Conservation (phyloP, 495 filamentous ascomycete genomes). For the Aspergillus leporis region DNA sequence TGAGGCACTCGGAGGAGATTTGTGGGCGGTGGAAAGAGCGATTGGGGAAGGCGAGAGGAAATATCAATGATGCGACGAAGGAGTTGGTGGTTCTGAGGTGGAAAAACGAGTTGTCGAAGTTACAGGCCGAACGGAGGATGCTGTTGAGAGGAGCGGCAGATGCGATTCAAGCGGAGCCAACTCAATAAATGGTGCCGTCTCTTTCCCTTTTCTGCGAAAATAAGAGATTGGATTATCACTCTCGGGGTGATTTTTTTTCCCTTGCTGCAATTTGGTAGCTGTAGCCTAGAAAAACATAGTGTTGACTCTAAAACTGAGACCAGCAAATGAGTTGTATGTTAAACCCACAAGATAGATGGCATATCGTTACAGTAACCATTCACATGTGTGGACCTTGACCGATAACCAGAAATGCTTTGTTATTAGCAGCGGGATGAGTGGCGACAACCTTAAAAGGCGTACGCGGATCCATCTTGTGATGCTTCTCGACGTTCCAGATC, state of each 20-base stretch:
- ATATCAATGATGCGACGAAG: background rate
- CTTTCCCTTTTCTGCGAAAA: too few relatives aligned
- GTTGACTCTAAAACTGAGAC: background rate
- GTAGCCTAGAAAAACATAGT: background rate
- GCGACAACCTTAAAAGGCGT: constrained; percentile 3
- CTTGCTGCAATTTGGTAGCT: background rate
- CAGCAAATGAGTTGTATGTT: background rate
- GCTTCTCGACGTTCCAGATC: background rate
- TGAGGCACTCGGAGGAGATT: constrained; percentile 15
- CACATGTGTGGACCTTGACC: constrained; percentile 6
- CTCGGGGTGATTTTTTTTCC: background rate
- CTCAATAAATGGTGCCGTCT: background rate
- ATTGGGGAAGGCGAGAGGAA: constrained; percentile 4
- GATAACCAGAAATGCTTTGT: background rate
- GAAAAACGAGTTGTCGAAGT: background rate
- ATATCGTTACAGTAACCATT: background rate
- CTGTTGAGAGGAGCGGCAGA: background rate
- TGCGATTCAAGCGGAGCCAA: background rate
- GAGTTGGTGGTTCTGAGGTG: constrained; percentile 5
- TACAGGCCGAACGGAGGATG: background rate
- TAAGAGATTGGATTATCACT: background rate
- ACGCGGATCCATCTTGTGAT: constrained; percentile 1
- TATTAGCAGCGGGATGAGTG: constrained; percentile 12
- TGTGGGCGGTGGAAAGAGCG: constrained; percentile 11
- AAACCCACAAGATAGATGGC: background rate